Conservation (phyloP, 106 monocot genomes). For the Gastrodia elata region DNA sequence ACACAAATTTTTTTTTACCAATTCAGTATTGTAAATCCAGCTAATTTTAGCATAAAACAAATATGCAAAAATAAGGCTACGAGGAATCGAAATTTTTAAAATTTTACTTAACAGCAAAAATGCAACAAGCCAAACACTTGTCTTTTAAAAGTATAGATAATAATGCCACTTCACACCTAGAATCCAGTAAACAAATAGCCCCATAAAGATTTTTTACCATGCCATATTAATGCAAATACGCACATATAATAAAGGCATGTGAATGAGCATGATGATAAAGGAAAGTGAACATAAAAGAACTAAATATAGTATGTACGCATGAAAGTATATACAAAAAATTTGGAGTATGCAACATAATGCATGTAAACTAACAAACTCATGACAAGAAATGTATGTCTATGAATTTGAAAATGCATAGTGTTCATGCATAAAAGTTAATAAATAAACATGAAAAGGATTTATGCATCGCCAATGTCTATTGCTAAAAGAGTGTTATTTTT, state of each 20-base stretch:
- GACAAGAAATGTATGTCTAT: background rate
- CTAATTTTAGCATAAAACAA: no score
- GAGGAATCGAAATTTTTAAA: no score
- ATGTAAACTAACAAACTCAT: conserved; percentile 1
- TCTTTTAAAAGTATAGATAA: no score
- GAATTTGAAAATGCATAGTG: background rate
- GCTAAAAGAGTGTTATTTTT: conserved; percentile 7
- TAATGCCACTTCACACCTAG: no score
- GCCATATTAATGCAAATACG: background rate
- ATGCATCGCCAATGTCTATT: conserved; percentile 3
- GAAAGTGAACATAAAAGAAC: background rate
- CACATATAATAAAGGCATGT: background rate
- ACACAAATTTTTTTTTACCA: no score
- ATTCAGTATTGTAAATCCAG: no score
- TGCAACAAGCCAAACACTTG: no score
- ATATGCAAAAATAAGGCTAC: no score
- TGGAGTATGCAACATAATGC: conserved; percentile 1
- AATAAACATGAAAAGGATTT: background rate
- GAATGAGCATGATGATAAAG: background rate
- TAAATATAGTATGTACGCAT: background rate
- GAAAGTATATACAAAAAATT: background rate
- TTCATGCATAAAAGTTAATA: background rate
- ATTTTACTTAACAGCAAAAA: no score
- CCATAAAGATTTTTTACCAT: background rate
- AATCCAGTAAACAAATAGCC: no score